Base-by-base conservation (phyloP, 2,329 filamentous ascomycete genomes). In the Curvularia hawaiiensis region DNA sequence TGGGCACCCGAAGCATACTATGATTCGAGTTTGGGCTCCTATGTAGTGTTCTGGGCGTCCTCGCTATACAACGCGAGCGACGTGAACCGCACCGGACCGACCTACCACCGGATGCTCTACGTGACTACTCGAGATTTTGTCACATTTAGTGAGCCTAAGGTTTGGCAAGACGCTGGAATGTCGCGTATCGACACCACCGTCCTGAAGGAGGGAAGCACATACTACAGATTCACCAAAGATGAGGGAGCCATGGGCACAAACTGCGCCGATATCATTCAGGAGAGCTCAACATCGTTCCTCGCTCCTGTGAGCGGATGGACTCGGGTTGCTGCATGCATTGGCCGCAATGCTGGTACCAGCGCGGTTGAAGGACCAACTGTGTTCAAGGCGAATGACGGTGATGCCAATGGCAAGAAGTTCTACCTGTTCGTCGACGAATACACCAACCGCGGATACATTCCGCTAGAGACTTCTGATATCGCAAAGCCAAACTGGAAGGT, bases 351-450 rank as follows among this genome's bases (percentile, higher is more conserved):
- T 0, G 83, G 83, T 0, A 80, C 80, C 0, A 68, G 71, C 10
- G 76, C 75, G 0, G 81, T 84, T 0, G 83, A 85, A 56, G 83
- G 83, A 0, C 83, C 83, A 0, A 83, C 82, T 0, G 71, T 79
- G 0, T 85, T 85, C 75, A 81, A 80, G 59, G 71, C 81, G 0
- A 85, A 85, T 58, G 68, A 79, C 0, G 72, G 70, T 0, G 83
- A 85, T 58, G 75, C 77, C 3, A 75, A 83, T 52, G 83, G 83
- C 9, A 75, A 83, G 16, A 84, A 83, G 66, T 85, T 78, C 61
- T 85, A 84, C 61, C 79, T 85, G 0, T 84, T 85, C 45, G 80
- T 84, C 0, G 83, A 85, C 45, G 83, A 85, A 61, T 85, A 83
- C 53, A 73, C 67, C 2, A 78, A 77, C 3, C 77, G 82, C 3